Evolutionary conservation across 495 filamentous ascomycete genomes (phyloP).

Genomic region (Terfezia boudieri): DNA sequence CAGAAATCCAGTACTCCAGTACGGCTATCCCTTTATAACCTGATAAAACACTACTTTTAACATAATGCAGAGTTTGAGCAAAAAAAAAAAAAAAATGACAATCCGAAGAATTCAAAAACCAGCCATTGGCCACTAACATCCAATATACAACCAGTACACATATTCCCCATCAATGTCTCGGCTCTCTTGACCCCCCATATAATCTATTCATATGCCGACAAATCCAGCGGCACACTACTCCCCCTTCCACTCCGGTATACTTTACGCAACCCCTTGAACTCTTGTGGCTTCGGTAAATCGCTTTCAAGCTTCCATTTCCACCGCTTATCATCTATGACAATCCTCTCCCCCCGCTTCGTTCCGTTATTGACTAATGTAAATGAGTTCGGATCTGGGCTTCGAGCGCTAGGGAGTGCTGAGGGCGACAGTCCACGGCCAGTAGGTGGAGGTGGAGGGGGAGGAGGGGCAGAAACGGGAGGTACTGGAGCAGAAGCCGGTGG

Average conservation of each 20-base stretch:
- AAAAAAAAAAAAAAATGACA: too few species aligned
- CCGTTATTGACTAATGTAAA: too few species aligned
- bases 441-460: constrained; percentile 18
- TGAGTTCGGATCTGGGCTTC: not conserved
- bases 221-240: constrained; percentile 80
- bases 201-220: constrained; percentile 21
- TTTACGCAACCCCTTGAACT: constrained; percentile 46
- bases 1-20: too few species aligned
- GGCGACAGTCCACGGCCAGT: constrained; percentile 14
- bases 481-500: constrained; percentile 22
- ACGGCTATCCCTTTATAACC: too few species aligned
- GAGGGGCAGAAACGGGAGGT: constrained; percentile 16
- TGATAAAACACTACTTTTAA: too few species aligned
- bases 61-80: too few species aligned
- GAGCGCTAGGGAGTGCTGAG: constrained; percentile 16
- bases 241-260: constrained; percentile 77
- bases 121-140: too few species aligned
- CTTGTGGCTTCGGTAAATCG: constrained; percentile 62
- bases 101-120: too few species aligned
- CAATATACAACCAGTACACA: too few species aligned
- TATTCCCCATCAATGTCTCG: too few species aligned
- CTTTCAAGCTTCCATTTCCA: constrained; percentile 75
- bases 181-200: too few species aligned
- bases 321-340: constrained; percentile 51
- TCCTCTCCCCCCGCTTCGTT: constrained; percentile 21